Percentiles rank a stretch among this genome's conserved stretches.
Conservation (phyloP, 1,284 basidiomycete genomes). For the Boletus mariae region DNA sequence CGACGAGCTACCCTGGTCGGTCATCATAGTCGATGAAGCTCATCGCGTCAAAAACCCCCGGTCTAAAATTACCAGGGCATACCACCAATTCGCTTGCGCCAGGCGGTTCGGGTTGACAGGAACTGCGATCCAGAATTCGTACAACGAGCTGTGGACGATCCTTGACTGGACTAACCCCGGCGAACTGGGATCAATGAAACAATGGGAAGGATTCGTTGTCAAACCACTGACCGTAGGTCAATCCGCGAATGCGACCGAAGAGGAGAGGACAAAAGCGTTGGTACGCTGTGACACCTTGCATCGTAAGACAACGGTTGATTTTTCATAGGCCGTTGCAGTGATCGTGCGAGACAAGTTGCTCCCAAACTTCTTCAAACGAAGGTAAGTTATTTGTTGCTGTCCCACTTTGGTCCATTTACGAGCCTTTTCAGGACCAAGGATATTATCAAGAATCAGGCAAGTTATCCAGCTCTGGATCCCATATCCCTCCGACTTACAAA, state of each 20-base stretch:
- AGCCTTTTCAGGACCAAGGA: conserved; percentile 62
- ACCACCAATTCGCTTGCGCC: conserved; percentile 58
- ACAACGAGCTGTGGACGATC: conserved; percentile 81
- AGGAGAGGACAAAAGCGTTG: conserved; percentile 55
- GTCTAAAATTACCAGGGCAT: conserved; percentile 60
- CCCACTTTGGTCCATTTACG: background rate
- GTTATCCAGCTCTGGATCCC: background rate
- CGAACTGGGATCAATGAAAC: conserved; percentile 55
- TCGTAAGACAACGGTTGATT: conserved; percentile 3
- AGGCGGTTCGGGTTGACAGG: conserved; percentile 78
- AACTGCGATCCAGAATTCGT: conserved; percentile 83
- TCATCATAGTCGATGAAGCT: conserved; percentile 79
- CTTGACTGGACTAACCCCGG: conserved; percentile 80
- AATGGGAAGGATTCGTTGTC: conserved; percentile 69
- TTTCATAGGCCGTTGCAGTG: conserved; percentile 47
- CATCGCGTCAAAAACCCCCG: conserved; percentile 76
- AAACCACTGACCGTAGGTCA: conserved; percentile 69
- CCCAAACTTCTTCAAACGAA: conserved; percentile 72
- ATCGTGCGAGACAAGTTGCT: conserved; percentile 64
- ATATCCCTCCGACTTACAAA: background rate
- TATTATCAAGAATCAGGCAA: conserved; percentile 70
- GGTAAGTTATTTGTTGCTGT: conserved; percentile 40
- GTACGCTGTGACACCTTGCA: conserved; percentile 35
- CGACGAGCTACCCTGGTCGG: conserved; percentile 61
- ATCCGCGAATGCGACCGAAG: conserved; percentile 57